phyloP scores from a whole-genome alignment of 108 stramenopile genomes.

The Bacterosira constricta region DNA sequence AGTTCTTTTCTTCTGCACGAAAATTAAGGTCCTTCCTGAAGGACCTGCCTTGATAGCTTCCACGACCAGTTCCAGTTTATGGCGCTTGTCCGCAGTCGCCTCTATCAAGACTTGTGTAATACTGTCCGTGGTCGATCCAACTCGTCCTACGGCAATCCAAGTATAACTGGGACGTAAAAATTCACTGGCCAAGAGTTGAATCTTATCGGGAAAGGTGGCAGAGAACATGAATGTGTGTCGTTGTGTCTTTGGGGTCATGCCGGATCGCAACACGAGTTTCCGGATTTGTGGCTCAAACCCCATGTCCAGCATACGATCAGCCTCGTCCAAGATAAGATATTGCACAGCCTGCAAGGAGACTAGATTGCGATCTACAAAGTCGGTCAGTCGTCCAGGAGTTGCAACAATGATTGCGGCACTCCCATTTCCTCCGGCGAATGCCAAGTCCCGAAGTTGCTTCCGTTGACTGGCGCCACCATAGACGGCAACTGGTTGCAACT shows the following conservation, averaged over 20 bases:
- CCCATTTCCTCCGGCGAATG: conserved; percentile 1
- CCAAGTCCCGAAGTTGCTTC: conserved; percentile 3
- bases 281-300: conserved; percentile 86
- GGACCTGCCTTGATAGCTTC: neutral
- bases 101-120: conserved; percentile 14
- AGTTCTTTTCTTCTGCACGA: conserved; percentile 72
- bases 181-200: conserved; percentile 57
- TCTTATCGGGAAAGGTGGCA: conserved; percentile 77
- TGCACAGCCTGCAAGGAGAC: conserved; percentile 33
- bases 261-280: neutral
- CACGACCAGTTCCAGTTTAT: conserved; percentile 39
- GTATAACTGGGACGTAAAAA: conserved; percentile 48
- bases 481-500: conserved; percentile 58
- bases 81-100: conserved; percentile 40
- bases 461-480: conserved; percentile 53
- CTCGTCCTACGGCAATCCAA: conserved; percentile 36
- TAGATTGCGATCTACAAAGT: conserved; percentile 26
- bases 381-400: conserved; percentile 39
- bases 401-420: conserved; percentile 27
- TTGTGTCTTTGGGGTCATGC: too few species aligned
- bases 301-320: conserved; percentile 92
- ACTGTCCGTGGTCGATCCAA: conserved; percentile 39
- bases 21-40: conserved; percentile 60
- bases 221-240: conserved; percentile 75
- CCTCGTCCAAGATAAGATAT: conserved; percentile 94